Conservation (phyloP, 768 basidiomycete genomes). For the Boletus sensibilis region DNA sequence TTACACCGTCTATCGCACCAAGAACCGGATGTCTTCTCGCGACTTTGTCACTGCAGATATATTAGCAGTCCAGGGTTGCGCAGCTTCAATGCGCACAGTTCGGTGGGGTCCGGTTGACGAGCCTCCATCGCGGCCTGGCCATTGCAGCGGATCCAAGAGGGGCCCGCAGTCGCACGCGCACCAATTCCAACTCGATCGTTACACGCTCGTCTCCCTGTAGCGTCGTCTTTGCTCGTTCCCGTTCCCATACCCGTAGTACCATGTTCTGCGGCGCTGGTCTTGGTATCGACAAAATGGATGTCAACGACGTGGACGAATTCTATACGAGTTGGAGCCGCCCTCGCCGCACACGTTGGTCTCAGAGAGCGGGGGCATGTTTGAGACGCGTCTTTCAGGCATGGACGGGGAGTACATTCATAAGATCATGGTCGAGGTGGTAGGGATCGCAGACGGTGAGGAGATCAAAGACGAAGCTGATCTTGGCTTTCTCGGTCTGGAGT, state of each 20-base stretch:
- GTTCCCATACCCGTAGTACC: constrained; percentile 24
- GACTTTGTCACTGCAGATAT: constrained; percentile 51
- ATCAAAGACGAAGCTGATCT: constrained; percentile 49
- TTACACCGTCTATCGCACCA: constrained; percentile 54
- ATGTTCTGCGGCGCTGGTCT: not conserved
- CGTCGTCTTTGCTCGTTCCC: constrained; percentile 30
- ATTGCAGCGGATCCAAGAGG: constrained; percentile 28
- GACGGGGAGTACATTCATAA: constrained; percentile 30
- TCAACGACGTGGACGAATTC: constrained; percentile 2
- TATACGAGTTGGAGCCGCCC: constrained; percentile 14
- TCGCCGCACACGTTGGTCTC: constrained; percentile 43
- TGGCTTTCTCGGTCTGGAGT: constrained; percentile 57
- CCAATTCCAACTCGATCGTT: constrained; percentile 29
- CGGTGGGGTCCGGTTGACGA: constrained; percentile 50
- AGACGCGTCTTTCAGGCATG: not conserved
- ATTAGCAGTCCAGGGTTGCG: constrained; percentile 54
- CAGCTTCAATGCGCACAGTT: constrained; percentile 58
- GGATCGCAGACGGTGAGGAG: constrained; percentile 27
- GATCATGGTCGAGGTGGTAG: constrained; percentile 47
- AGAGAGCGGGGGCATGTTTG: constrained; percentile 20
- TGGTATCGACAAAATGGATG: constrained; percentile 8
- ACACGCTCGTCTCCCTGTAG: constrained; percentile 25
- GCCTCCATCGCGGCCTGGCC: constrained; percentile 47
- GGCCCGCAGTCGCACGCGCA: constrained; percentile 17
- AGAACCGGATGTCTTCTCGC: constrained; percentile 42